Evolutionary conservation across 1,284 basidiomycete genomes (phyloP).

Genomic region (Malassezia caprae): DNA sequence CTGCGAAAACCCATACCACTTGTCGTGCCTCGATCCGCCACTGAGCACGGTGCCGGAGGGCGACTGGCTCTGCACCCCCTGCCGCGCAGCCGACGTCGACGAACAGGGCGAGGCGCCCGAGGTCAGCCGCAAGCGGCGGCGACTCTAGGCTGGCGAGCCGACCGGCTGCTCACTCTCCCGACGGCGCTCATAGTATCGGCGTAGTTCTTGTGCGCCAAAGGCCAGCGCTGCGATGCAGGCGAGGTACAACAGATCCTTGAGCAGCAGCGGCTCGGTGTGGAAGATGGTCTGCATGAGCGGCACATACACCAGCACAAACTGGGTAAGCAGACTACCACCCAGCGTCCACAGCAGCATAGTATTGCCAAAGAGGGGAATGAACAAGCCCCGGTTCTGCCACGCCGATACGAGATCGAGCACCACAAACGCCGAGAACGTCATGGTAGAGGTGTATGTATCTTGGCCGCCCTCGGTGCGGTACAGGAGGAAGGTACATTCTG

Average conservation of each 20-base stretch:
- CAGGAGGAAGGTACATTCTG: conserved; percentile 68
- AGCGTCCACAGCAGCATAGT: conserved; percentile 80
- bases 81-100: conserved; percentile 5
- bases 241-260: conserved; percentile 63
- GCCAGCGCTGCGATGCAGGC: conserved; percentile 62
- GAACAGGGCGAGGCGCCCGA: neutral
- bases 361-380: conserved; percentile 53
- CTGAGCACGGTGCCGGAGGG: conserved; percentile 68
- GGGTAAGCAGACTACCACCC: conserved; percentile 67
- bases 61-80: conserved; percentile 37
- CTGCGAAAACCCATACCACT: conserved; percentile 83
- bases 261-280: conserved; percentile 71
- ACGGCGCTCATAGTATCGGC: conserved; percentile 65
- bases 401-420: conserved; percentile 92
- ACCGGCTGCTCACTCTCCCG: neutral
- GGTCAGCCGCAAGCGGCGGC: conserved; percentile 4
- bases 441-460: conserved; percentile 51
- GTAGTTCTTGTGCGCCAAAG: conserved; percentile 66
- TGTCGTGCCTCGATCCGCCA: conserved; percentile 68
- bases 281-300: conserved; percentile 82
- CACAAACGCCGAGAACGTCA: conserved; percentile 88
- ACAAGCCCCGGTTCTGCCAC: conserved; percentile 71
- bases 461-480: neutral
- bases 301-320: conserved; percentile 77
- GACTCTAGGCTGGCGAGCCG: neutral